These are phyloP conservation scores for Prillingera fragicola DNA, from an alignment of 1,284 basidiomycete species.

Conservation along the genomic window DNA sequence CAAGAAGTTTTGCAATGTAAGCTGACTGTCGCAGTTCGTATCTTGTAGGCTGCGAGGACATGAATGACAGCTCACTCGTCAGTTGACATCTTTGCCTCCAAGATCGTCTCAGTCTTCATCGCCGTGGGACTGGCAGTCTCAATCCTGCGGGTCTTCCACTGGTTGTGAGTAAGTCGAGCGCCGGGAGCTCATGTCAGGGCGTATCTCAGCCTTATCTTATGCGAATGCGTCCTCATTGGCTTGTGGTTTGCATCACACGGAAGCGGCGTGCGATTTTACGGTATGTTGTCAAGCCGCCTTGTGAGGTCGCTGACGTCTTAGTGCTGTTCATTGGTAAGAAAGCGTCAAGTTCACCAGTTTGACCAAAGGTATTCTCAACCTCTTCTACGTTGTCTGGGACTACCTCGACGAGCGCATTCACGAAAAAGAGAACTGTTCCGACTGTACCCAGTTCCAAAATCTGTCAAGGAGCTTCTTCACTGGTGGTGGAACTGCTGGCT, in stretches of 20 bases:
- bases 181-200: constrained; percentile 23
- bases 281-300: constrained; percentile 11
- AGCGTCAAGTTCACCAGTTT: background rate
- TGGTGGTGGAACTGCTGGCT: too few species aligned
- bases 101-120: constrained; percentile 44
- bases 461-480: too few species aligned
- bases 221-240: constrained; percentile 45
- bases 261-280: constrained; percentile 45
- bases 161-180: constrained; percentile 31
- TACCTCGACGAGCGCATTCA: constrained; percentile 46
- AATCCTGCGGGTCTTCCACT: constrained; percentile 39
- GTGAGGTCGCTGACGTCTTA: background rate
- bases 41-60: constrained; percentile 15
- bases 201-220: constrained; percentile 39
- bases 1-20: background rate
- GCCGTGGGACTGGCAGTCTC: constrained; percentile 43
- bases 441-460: constrained; percentile 47
- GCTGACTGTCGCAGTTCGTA: constrained; percentile 24
- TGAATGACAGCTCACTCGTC: background rate
- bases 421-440: constrained; percentile 44
- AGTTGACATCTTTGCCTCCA: constrained; percentile 46
- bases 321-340: constrained; percentile 17
- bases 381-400: constrained; percentile 49
- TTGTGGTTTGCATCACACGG: constrained; percentile 48
- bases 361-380: constrained; percentile 37